These are phyloP conservation scores for Cadophora luteo-olivacea DNA, from an alignment of 2,329 filamentous ascomycete genomes.

Conservation along the genomic window DNA sequence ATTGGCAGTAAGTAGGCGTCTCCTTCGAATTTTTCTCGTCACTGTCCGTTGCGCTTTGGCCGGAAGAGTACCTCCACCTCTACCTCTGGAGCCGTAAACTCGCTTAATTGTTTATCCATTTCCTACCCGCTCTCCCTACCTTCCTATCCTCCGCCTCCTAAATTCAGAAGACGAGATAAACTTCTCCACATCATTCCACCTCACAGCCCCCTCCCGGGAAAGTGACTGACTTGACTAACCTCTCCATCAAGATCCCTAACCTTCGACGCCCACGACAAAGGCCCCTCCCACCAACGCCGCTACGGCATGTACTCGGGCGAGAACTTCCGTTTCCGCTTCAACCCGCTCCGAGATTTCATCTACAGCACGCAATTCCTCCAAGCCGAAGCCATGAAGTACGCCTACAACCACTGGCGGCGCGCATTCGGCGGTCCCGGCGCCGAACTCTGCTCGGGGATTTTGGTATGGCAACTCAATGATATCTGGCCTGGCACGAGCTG, in stretches of 20 bases:
- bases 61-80: no score
- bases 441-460: constrained; percentile 48
- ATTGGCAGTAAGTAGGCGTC: constrained; percentile 47
- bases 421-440: constrained; percentile 36
- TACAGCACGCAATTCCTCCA: constrained; percentile 42
- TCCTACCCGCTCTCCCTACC: no score
- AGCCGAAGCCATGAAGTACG: constrained; percentile 42
- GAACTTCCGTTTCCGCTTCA: constrained; percentile 42
- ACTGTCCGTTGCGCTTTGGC: no score
- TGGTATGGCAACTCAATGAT: constrained; percentile 73
- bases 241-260: constrained; percentile 59
- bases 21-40: no score
- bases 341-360: constrained; percentile 38
- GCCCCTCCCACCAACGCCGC: constrained; percentile 57
- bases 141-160: no score
- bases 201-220: no score
- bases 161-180: no score
- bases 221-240: no score
- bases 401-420: constrained; percentile 41
- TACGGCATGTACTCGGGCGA: constrained; percentile 48
- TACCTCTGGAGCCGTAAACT: no score
- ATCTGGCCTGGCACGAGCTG: constrained; percentile 73
- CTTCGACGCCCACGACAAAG: constrained; percentile 62
- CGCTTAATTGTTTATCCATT: no score
- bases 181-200: no score